These are phyloP conservation scores for Blastocystis sp. DNA, from an alignment of 352 stramenopile species.

Conservation along the genomic window DNA sequence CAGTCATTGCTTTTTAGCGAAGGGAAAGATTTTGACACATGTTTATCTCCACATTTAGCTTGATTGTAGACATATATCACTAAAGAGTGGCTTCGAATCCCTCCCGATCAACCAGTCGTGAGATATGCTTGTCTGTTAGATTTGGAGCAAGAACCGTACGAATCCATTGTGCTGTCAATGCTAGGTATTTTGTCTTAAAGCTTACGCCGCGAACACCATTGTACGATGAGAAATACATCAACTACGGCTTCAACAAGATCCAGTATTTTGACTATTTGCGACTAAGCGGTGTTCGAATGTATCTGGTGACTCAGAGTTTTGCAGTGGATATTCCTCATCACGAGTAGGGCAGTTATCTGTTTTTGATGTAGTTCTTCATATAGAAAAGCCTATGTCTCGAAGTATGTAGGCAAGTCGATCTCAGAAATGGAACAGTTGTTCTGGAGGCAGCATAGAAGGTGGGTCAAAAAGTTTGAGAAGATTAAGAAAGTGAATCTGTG, in stretches of 20 bases:
- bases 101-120: not conserved
- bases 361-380: not conserved
- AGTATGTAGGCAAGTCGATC: not conserved
- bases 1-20: not conserved
- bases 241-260: conserved; percentile 62
- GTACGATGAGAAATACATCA: conserved; percentile 47
- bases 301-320: conserved; percentile 42
- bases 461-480: not conserved
- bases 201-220: conserved; percentile 13
- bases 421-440: conserved; percentile 16
- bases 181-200: conserved; percentile 54
- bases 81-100: not conserved
- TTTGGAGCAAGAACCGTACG: conserved; percentile 23
- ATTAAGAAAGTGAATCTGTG: conserved; percentile 13
- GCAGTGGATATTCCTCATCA: conserved; percentile 47
- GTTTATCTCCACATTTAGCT: not conserved
- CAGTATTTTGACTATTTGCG: conserved; percentile 57
- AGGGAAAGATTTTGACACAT: not conserved
- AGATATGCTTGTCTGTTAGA: not conserved
- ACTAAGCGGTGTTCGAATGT: not conserved
- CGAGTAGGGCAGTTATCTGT: not conserved
- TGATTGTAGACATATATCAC: conserved; percentile 38
- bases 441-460: not conserved
- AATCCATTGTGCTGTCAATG: not conserved
- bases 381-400: not conserved